Evolutionary conservation across 805 yeast species (phyloP), one percentile per base, ranked within the genome.

Genomic region (Lipomyces spencermartinsiae): DNA sequence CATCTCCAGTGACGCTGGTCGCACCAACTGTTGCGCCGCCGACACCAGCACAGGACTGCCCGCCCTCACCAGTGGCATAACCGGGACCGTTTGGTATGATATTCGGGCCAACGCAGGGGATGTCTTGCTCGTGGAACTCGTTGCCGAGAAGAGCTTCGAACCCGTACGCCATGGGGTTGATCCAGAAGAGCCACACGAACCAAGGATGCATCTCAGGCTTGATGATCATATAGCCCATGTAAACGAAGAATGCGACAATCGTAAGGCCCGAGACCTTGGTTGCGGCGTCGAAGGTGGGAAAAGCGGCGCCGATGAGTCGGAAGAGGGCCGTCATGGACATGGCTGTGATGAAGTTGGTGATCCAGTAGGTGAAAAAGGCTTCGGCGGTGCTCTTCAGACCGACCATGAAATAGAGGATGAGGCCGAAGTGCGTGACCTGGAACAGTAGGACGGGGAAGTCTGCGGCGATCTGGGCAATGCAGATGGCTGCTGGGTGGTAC

Each of bases 401-500:
- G 4, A 89, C 78, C 80, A 90, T 77, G 78, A 89, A 90, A 77
- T 86, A 88, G 39, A 84, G 73, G 35, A 85, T 78, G 54, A 87
- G 70, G 49, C 82, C 74, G 76, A 87, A 88, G 29, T 76, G 72
- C 29, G 84, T 73, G 33, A 82, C 75, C 39, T 83, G 80, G 34
- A 82, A 35, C n/a, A 85, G 57, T 74, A 86, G 86, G 58, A 82
- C 75, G 3, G 90, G 90, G 37, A 87, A 70, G 74, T 88, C 91
- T 7, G 89, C 81, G 16, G 87, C 69, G 65, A 88, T 82, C 1
- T 89, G 84, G 0, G 90, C 87, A 51, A 88, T 72, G 0, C 91
- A 89, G 73, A 88, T 89, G 6, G 91, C 88, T 64, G 87, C 78
- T 16, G 89, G 89, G 67, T 84, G 87, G 72, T 87, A 87, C 43